Evolutionary conservation across 192 early-diverging fungal species (phyloP).

Genomic region (Coemansia sp.): DNA sequence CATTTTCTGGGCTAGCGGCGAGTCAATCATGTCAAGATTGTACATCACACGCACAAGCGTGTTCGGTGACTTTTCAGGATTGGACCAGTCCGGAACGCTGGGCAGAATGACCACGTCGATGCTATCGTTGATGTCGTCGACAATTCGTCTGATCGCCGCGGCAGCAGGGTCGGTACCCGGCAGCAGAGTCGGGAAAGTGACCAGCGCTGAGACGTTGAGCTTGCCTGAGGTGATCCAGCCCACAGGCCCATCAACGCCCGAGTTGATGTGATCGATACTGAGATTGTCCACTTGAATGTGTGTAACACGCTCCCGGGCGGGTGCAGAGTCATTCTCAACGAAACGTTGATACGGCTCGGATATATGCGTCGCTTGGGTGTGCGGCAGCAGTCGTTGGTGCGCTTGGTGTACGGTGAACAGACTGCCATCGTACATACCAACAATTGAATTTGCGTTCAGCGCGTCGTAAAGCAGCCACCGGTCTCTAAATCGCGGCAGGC

Average conservation of each 20-base stretch:
- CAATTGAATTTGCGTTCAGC: slow-evolving; percentile 79
- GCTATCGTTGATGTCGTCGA: slow-evolving; percentile 67
- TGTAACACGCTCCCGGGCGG: slow-evolving; percentile 25
- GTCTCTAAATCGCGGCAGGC: slow-evolving; percentile 75
- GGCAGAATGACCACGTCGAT: slow-evolving; percentile 57
- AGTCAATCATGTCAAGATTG: slow-evolving; percentile 39
- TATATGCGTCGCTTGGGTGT: neutral
- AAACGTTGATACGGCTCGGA: neutral
- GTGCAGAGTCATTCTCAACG: neutral
- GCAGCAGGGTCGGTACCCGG: slow-evolving; percentile 39
- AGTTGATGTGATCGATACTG: slow-evolving; percentile 86
- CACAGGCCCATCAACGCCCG: slow-evolving; percentile 78
- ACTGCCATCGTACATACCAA: slow-evolving; percentile 92
- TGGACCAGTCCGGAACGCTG: slow-evolving; percentile 45
- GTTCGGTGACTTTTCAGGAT: slow-evolving; percentile 35
- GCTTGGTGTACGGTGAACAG: slow-evolving; percentile 88
- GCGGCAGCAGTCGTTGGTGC: slow-evolving; percentile 57
- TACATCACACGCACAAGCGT: slow-evolving; percentile 38
- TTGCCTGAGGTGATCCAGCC: slow-evolving; percentile 91
- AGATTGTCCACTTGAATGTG: slow-evolving; percentile 85
- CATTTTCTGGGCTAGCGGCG: slow-evolving; percentile 34
- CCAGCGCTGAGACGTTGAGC: slow-evolving; percentile 73
- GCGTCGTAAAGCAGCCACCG: slow-evolving; percentile 93
- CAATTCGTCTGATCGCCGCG: slow-evolving; percentile 57
- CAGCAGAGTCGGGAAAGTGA: slow-evolving; percentile 59